phyloP scores from a whole-genome alignment of 352 stramenopile species.

The Thalassiosira hispida region DNA sequence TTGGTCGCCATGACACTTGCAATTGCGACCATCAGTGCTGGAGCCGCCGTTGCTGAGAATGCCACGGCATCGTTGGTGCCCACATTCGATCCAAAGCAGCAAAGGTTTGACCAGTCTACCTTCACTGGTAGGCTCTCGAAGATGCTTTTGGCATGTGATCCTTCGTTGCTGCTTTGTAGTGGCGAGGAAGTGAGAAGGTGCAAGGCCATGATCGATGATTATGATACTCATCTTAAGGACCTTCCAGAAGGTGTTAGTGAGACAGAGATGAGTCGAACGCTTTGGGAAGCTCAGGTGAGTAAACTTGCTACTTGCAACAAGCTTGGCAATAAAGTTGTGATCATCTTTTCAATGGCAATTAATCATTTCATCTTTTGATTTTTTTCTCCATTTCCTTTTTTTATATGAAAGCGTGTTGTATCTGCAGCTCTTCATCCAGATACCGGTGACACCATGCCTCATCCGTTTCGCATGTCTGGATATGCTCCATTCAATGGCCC shows the following conservation, averaged over 20 bases:
- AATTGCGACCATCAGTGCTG: conserved; percentile 50
- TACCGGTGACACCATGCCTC: conserved; percentile 78
- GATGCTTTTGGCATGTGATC: conserved; percentile 79
- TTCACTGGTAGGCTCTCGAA: conserved; percentile 68
- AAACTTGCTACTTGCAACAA: not conserved
- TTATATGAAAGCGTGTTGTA: conserved; percentile 48
- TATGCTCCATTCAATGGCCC: conserved; percentile 86
- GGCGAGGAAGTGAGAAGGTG: conserved; percentile 43
- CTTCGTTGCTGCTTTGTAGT: conserved; percentile 57
- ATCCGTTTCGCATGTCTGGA: conserved; percentile 84
- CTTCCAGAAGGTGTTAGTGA: conserved; percentile 30
- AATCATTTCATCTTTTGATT: not conserved
- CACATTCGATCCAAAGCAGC: conserved; percentile 55
- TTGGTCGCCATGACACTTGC: conserved; percentile 56
- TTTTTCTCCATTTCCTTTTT: not conserved
- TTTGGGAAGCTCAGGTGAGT: conserved; percentile 74
- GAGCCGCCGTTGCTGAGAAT: conserved; percentile 47
- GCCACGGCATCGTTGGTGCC: conserved; percentile 53
- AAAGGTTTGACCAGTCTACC: conserved; percentile 67
- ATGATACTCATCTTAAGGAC: conserved; percentile 21
- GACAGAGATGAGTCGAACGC: conserved; percentile 50
- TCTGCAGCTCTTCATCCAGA: conserved; percentile 75
- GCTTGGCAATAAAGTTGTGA: not conserved
- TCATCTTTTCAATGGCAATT: no score
- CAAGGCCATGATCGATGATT: conserved; percentile 50